phyloP scores from a whole-genome alignment of 2,329 filamentous ascomycete genomes.

The Penicillium griseofulvum region DNA sequence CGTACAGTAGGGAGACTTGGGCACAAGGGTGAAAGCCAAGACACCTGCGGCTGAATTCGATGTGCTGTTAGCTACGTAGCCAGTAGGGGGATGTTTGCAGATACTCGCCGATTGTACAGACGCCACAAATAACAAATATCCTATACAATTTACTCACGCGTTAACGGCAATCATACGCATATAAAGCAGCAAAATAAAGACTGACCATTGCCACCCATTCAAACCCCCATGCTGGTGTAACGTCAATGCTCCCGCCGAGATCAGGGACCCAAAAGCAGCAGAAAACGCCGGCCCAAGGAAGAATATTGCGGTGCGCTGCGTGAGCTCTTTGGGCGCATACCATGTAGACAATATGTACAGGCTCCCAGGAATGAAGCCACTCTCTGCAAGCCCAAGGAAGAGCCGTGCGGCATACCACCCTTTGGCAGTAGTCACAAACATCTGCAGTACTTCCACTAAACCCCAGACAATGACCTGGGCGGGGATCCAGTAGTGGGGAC shows the following conservation, averaged over 20 bases:
- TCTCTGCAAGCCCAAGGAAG: neutral
- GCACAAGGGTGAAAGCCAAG: neutral
- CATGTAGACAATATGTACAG: neutral
- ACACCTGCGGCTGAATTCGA: neutral
- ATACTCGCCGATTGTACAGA: neutral
- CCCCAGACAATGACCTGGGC: neutral
- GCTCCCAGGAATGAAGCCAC: neutral
- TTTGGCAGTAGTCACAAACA: neutral
- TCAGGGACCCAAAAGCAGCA: neutral
- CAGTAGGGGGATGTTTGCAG: too few species aligned
- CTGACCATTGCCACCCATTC: neutral
- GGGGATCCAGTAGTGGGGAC: neutral
- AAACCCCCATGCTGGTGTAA: neutral
- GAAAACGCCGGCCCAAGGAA: neutral
- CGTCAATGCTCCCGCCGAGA: neutral
- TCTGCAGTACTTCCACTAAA: neutral
- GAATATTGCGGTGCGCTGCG: neutral
- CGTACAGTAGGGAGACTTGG: neutral
- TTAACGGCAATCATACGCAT: neutral
- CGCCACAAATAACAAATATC: neutral
- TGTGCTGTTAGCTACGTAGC: neutral
- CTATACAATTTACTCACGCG: neutral
- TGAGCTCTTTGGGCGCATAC: neutral
- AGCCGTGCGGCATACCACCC: neutral
- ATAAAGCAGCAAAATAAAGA: neutral